Evolutionary conservation across 495 filamentous ascomycete genomes (phyloP), one percentile per base, ranked within the genome.

Genomic region (Penicillium angulare): DNA sequence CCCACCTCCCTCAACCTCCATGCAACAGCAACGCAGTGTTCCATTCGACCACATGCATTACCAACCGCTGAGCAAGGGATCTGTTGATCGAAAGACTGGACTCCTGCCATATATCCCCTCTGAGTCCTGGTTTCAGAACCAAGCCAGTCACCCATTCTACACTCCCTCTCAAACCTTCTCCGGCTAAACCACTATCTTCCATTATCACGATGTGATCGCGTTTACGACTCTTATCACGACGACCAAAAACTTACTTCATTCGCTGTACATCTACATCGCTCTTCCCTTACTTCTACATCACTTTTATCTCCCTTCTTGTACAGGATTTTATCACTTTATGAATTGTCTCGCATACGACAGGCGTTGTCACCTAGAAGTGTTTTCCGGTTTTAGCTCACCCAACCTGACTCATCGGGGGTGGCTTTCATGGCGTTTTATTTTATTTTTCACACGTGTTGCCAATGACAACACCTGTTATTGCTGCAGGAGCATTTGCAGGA

Each of bases 31-130:
- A 49, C 76, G 76, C 51, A 73, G 70, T 50, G 54, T 86, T 64
- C 64, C 79, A 47, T 74, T 87, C 64, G 75, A 89, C 56, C 89
- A 96, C 71, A 96, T 98, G 90, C 93, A 96, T 60, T 98, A 97
- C 56, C 92, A 95, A 59, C 89, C 92, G 4, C 70, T 98, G 7
- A 88, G 89, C 3, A 89, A 89, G 61, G 68, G 79, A 7, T 78
- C 81, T 3, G 81, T 85, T 43, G 89, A 96, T 52, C 80, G 85
- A 44, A 85, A 86, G 48, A 86, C 86, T 4, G 93, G 93, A 13
- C 79, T 89, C 21, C 79, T 98, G 9, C 93, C 93, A 10, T 92
- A 95, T 36, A 63, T 79, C 33, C 72, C 76, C 23, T 73, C 71
- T 2, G 75, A 79, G 17, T 65, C 71, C 7, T 78, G 75, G 72